These are phyloP conservation scores for Eruca vesicaria DNA, from an alignment of 441 rosid genomes.

Conservation along the genomic window DNA sequence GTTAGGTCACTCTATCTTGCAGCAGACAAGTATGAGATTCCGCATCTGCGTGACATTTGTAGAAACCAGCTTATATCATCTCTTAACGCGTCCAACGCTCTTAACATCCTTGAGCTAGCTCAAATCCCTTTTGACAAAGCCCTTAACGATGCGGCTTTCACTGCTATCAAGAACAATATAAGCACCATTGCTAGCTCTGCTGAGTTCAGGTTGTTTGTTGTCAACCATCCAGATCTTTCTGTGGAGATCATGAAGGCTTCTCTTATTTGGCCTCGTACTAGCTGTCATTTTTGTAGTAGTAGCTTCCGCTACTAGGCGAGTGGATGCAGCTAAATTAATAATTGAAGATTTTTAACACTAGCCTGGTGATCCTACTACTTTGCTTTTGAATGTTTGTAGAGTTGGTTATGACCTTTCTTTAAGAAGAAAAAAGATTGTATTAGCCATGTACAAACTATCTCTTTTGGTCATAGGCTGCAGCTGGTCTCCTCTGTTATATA, in stretches of 20 bases:
- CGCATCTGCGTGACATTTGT: not conserved
- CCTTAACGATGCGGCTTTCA: not conserved
- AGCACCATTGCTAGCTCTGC: not conserved
- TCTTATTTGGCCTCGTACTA: not conserved
- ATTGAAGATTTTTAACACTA: no score
- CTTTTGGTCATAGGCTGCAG: no score
- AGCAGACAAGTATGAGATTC: not conserved
- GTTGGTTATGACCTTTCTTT: no score
- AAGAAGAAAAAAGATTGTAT: no score
- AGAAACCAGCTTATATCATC: not conserved
- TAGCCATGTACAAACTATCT: no score
- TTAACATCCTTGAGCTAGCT: not conserved
- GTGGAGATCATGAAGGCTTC: not conserved
- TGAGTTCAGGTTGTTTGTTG: not conserved
- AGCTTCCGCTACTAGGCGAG: no score
- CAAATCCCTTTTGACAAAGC: not conserved
- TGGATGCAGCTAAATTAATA: no score
- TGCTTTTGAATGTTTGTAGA: no score
- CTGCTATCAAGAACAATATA: not conserved
- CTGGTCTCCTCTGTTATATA: no score
- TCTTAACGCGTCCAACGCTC: not conserved
- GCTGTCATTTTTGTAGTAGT: no score
- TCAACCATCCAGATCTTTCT: not conserved
- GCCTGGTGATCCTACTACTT: no score
- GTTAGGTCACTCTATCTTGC: not conserved